Conservation (phyloP, 192 early-diverging fungal species). For the Mortierella hygrophila region DNA sequence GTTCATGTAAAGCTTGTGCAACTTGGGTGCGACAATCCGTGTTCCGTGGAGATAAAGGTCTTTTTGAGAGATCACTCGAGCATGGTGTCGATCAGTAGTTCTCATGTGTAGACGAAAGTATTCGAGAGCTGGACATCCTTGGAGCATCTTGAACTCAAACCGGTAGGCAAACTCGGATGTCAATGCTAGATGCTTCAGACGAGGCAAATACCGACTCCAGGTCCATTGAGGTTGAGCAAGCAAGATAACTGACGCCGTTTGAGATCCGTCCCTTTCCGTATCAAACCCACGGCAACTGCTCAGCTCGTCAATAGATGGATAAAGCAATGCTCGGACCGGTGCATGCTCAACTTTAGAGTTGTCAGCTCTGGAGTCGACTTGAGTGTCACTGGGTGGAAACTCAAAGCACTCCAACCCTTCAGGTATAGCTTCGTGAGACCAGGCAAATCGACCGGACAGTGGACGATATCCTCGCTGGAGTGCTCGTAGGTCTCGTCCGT, state of each 20-base stretch:
- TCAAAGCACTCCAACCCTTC: neutral
- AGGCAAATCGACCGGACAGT: neutral
- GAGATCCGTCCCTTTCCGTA: neutral
- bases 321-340: neutral
- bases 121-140: no score
- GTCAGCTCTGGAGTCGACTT: neutral
- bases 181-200: neutral
- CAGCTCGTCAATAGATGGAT: neutral
- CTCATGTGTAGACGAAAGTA: no score
- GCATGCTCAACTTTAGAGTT: neutral
- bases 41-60: no score
- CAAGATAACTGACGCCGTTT: neutral
- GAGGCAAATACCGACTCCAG: neutral
- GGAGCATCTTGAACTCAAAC: no score
- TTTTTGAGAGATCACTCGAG: no score
- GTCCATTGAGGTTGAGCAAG: neutral
- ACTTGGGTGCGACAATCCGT: no score
- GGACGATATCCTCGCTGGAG: neutral
- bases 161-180: neutral
- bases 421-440: neutral
- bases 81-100: no score
- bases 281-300: neutral
- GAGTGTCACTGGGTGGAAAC: neutral
- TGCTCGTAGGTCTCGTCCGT: neutral
- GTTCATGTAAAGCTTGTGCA: no score